A percentile compares a stretch with the other conserved stretches of the same genome.
Conservation (phyloP, 2,329 filamentous ascomycete species). For the Curvularia lunata region DNA sequence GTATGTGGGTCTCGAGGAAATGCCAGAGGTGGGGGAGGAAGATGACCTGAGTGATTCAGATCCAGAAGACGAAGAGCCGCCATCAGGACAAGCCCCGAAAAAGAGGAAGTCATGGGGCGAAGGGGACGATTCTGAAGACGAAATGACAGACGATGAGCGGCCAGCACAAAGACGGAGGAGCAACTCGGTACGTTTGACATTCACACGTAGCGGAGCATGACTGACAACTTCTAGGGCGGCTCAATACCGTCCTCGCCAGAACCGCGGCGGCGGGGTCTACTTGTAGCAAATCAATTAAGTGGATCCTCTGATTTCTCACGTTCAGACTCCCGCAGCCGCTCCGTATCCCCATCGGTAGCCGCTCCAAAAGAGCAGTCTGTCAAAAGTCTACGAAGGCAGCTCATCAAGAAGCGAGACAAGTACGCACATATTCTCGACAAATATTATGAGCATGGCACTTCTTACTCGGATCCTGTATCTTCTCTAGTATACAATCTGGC, state of each 20-base stretch:
- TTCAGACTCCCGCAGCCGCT: constrained; percentile 49
- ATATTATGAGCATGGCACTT: constrained; percentile 87
- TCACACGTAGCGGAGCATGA: background rate
- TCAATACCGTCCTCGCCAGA: constrained; percentile 72
- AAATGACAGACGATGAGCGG: constrained; percentile 74
- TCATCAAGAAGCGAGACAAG: constrained; percentile 76
- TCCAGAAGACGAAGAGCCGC: constrained; percentile 45
- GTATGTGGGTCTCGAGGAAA: constrained; percentile 83
- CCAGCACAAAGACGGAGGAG: constrained; percentile 82
- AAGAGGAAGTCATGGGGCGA: constrained; percentile 56
- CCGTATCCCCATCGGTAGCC: constrained; percentile 42
- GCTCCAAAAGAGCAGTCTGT: constrained; percentile 69
- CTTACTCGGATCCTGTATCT: constrained; percentile 92
- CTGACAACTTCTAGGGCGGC: constrained; percentile 48
- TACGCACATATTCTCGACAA: constrained; percentile 77
- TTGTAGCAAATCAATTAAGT: constrained; percentile 39
- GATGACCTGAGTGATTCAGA: constrained; percentile 65
- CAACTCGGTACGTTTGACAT: constrained; percentile 72
- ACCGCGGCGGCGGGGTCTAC: constrained; percentile 66
- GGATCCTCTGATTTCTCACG: constrained; percentile 50
- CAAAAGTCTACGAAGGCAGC: constrained; percentile 71
- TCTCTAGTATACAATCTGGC: constrained; percentile 94
- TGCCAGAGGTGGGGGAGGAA: constrained; percentile 85
- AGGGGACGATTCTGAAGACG: constrained; percentile 66
- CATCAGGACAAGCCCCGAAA: constrained; percentile 46